These are phyloP conservation scores for Sarocladium kiliense DNA, from an alignment of 2,329 filamentous ascomycete species.

Conservation along the genomic window DNA sequence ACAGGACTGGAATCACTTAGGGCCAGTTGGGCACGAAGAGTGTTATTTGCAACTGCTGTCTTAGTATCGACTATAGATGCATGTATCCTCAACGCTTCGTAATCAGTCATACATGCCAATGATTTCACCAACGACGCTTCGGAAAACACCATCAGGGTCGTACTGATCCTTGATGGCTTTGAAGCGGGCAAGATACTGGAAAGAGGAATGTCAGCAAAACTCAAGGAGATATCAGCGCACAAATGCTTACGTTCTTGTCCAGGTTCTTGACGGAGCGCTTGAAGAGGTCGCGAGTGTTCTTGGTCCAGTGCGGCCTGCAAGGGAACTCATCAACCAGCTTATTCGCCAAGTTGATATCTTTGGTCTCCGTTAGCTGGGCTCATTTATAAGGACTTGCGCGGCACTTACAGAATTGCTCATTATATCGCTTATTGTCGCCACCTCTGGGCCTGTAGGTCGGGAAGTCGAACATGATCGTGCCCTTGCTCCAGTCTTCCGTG, in stretches of 20 bases:
- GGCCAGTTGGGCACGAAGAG: no score
- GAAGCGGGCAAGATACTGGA: constrained; percentile 37
- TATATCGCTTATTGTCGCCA: constrained; percentile 41
- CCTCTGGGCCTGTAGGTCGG: constrained; percentile 39
- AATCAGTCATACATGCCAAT: constrained; percentile 34
- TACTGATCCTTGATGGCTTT: constrained; percentile 42
- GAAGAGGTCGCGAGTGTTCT: constrained; percentile 45
- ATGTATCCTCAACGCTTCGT: no score
- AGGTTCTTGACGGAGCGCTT: constrained; percentile 38
- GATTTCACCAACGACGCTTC: constrained; percentile 43
- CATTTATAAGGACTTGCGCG: neutral
- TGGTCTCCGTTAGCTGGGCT: constrained; percentile 2
- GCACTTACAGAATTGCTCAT: constrained; percentile 43
- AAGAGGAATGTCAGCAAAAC: neutral
- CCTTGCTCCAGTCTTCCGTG: constrained; percentile 40
- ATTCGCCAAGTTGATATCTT: constrained; percentile 39
- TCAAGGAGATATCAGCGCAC: neutral
- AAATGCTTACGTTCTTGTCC: constrained; percentile 32
- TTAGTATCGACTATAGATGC: no score
- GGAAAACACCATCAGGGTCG: constrained; percentile 41
- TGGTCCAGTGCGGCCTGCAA: constrained; percentile 48
- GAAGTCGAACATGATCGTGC: constrained; percentile 50
- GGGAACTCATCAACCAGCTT: constrained; percentile 44
- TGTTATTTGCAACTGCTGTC: no score
- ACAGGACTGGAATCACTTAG: no score